Percentiles rank a stretch among this genome's conserved stretches.
phyloP scores from a whole-genome alignment of 2,329 filamentous ascomycete genomes.

The Nemania abortiva region DNA sequence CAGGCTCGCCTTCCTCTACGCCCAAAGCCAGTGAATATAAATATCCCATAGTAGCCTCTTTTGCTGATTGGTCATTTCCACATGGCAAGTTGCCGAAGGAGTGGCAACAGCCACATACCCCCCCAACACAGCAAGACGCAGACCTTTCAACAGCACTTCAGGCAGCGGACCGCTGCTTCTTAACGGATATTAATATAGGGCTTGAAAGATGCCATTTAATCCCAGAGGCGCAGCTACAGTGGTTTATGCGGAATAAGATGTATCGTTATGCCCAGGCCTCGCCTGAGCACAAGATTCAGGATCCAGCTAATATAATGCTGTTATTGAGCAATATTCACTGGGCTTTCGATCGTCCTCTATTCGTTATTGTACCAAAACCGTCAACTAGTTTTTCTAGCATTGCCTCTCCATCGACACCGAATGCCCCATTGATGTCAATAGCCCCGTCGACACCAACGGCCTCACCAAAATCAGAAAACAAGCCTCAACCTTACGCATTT shows the following conservation, averaged over 20 bases:
- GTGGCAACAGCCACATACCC: conserved; percentile 2
- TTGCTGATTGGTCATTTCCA: conserved; percentile 18
- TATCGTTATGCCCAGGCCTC: background rate
- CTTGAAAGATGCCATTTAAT: conserved; percentile 7
- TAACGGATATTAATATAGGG: conserved; percentile 10
- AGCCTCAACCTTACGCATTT: conserved; percentile 8
- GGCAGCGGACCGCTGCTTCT: conserved; percentile 2
- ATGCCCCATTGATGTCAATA: too few relatives aligned
- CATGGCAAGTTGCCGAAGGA: conserved; percentile 12
- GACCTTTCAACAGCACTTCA: background rate
- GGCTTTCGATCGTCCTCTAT: background rate
- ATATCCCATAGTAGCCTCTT: conserved; percentile 23
- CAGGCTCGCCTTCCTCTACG: background rate
- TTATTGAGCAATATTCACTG: conserved; percentile 9
- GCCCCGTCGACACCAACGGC: too few relatives aligned
- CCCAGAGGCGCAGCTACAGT: background rate
- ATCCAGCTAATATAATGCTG: conserved; percentile 1
- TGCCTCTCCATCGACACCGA: background rate
- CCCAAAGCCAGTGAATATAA: background rate
- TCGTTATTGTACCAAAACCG: conserved; percentile 14
- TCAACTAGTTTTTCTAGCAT: background rate
- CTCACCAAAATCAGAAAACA: background rate
- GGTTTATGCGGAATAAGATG: conserved; percentile 16
- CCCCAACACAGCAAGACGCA: background rate
- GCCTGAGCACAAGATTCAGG: background rate